These are phyloP conservation scores for Cercophora newfieldiana DNA, from an alignment of 495 filamentous ascomycete species.

Conservation along the genomic window DNA sequence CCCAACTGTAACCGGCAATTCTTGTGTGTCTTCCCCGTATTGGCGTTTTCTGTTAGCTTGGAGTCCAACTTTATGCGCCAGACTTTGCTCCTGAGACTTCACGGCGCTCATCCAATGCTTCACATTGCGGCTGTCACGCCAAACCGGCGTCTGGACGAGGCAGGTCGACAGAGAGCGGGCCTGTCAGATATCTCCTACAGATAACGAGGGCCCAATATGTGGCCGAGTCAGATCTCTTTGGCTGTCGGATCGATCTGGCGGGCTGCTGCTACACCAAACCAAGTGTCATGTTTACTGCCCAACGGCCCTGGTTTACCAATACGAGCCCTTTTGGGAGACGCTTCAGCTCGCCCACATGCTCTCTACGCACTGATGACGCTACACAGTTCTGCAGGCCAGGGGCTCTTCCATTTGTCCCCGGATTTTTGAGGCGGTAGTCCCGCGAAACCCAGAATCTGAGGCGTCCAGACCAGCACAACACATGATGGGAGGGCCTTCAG, in stretches of 20 bases:
- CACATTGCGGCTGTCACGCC: slow-evolving; percentile 18
- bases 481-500: neutral
- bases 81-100: neutral
- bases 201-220: slow-evolving; percentile 28
- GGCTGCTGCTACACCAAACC: slow-evolving; percentile 19
- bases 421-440: slow-evolving; percentile 20
- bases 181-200: slow-evolving; percentile 24
- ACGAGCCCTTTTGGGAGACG: slow-evolving; percentile 10
- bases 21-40: slow-evolving; percentile 2
- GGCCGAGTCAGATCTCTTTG: slow-evolving; percentile 19
- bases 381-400: slow-evolving; percentile 9
- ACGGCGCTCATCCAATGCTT: slow-evolving; percentile 10
- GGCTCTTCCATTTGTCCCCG: slow-evolving; percentile 14
- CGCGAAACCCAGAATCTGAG: slow-evolving; percentile 18
- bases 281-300: slow-evolving; percentile 28
- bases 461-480: slow-evolving; percentile 17
- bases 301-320: slow-evolving; percentile 28
- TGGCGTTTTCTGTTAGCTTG: slow-evolving; percentile 12
- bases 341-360: slow-evolving; percentile 24
- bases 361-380: slow-evolving; percentile 19
- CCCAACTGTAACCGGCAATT: slow-evolving; percentile 15
- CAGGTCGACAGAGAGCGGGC: slow-evolving; percentile 9
- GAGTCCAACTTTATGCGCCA: slow-evolving; percentile 13
- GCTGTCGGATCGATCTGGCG: slow-evolving; percentile 28
- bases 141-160: neutral